These are phyloP conservation scores for Ophiostoma ulmi DNA, from an alignment of 2,329 filamentous ascomycete genomes.

Conservation along the genomic window DNA sequence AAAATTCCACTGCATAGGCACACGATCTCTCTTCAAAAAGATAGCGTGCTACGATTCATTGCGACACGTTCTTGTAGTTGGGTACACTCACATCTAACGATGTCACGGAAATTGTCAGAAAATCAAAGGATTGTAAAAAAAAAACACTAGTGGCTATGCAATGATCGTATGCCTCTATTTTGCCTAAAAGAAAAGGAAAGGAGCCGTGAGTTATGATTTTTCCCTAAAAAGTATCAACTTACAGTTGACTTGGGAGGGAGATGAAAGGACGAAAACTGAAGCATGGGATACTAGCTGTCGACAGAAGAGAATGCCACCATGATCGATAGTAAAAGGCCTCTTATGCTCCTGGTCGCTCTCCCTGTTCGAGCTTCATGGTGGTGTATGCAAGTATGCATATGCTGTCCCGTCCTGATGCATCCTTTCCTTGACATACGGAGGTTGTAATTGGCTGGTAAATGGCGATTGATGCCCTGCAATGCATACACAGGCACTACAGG, in stretches of 20 bases:
- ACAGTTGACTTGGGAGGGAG: background rate
- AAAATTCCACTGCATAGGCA: background rate
- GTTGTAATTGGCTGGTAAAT: background rate
- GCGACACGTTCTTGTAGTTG: background rate
- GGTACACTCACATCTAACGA: slow-evolving; percentile 1
- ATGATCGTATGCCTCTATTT: background rate
- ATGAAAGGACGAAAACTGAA: too few relatives aligned
- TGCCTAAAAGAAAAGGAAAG: background rate
- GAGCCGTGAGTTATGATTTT: background rate
- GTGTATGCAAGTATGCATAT: slow-evolving; percentile 11
- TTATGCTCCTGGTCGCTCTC: background rate
- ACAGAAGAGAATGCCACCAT: background rate
- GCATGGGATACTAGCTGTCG: too few relatives aligned
- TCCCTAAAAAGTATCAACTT: background rate
- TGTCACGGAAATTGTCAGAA: background rate
- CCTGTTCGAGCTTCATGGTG: background rate
- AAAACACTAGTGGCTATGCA: background rate
- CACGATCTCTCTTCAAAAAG: background rate
- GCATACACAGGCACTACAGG: background rate
- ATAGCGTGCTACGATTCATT: background rate
- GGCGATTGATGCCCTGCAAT: background rate
- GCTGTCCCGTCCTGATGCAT: slow-evolving; percentile 6
- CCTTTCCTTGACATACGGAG: background rate
- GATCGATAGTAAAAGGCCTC: background rate
- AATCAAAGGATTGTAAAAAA: background rate